A percentile compares a stretch with the other conserved stretches of the same genome.
Evolutionary conservation across 176 grass and related monocot species (phyloP).

Genomic region (Cenchrus americanus): DNA sequence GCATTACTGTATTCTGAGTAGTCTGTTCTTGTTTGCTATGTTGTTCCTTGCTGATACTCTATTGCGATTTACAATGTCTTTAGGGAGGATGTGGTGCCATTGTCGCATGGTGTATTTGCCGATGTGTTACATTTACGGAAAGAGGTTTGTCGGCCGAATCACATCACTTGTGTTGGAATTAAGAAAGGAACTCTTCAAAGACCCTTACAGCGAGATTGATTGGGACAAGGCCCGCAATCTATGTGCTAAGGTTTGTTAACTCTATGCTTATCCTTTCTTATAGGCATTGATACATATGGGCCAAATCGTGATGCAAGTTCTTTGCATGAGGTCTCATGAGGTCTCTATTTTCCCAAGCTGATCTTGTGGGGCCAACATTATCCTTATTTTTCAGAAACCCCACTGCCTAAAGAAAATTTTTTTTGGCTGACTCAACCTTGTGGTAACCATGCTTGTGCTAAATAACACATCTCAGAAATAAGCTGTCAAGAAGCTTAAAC

Average conservation of each 20-base stretch:
- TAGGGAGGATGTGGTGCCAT: conserved; percentile 93
- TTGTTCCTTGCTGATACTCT: conserved; percentile 3
- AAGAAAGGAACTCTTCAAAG: conserved; percentile 74
- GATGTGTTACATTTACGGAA: conserved; percentile 95
- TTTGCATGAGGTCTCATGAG: too few relatives aligned
- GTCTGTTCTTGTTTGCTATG: neutral
- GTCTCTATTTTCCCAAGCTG: too few relatives aligned
- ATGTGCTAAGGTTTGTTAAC: conserved; percentile 82
- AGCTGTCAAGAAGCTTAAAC: too few relatives aligned
- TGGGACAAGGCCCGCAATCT: conserved; percentile 86
- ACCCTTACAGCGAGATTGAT: conserved; percentile 69
- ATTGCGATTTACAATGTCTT: neutral
- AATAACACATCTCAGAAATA: too few relatives aligned
- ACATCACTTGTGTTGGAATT: conserved; percentile 64
- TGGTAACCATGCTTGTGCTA: too few relatives aligned
- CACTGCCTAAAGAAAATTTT: too few relatives aligned
- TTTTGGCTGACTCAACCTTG: too few relatives aligned
- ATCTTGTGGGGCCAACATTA: too few relatives aligned
- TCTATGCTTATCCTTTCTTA: too few relatives aligned
- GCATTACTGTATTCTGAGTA: neutral
- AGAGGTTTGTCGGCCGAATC: conserved; percentile 81
- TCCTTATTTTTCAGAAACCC: too few relatives aligned
- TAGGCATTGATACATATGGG: too few relatives aligned
- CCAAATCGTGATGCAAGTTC: too few relatives aligned
- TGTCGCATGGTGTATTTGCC: conserved; percentile 92